Evolutionary conservation across 805 yeast species (phyloP), one percentile per base, ranked within the genome.

Genomic region (Wickerhamomyces tratensis): DNA sequence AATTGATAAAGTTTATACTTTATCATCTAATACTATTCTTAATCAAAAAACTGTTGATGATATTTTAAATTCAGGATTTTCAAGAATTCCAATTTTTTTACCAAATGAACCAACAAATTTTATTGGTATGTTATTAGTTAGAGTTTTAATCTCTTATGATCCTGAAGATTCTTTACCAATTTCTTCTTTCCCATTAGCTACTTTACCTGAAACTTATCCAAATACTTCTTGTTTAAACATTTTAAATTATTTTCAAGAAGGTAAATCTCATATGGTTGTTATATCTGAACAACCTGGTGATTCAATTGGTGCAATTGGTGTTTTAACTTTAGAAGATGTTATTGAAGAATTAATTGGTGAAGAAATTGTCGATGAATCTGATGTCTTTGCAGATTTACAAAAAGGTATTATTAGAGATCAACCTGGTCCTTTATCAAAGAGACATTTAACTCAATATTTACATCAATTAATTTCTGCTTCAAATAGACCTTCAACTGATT

Each of bases 261-360:
- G 98, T 47, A 89, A 88, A 62, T 82, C 95, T 2, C 98, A 91
- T 63, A 91, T 91, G 98, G 91, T 93, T 54, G 80, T 89, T 34
- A 96, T 91, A 8, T 79, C 91, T 49, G 81, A 79, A 44, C 70
- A 71, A 38, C 98, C 98, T 0, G 98, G 98, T 37, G 76, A 72
- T 51, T 72, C 82, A 1, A 69, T 71, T 35, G 97, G 97, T 20
- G 93, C 96, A 1, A 59, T 83, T 31, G 98, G 98, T 49, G 95
- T 91, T 9, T 68, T 91, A 37, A 91, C 98, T 1, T 69, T 91
- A 46, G 98, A 91, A 63, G 98, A 91, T 58, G 97, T 91, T n/a
- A 93, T 91, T 57, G 98, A 91, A 62, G 98, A 91, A 64, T 72
- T 91, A 49, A 91, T 91, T 61, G 98, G 98, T 40, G 98, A 91